Base-by-base conservation (phyloP, 1,284 basidiomycete species). In the Fomitopsis palustris region DNA sequence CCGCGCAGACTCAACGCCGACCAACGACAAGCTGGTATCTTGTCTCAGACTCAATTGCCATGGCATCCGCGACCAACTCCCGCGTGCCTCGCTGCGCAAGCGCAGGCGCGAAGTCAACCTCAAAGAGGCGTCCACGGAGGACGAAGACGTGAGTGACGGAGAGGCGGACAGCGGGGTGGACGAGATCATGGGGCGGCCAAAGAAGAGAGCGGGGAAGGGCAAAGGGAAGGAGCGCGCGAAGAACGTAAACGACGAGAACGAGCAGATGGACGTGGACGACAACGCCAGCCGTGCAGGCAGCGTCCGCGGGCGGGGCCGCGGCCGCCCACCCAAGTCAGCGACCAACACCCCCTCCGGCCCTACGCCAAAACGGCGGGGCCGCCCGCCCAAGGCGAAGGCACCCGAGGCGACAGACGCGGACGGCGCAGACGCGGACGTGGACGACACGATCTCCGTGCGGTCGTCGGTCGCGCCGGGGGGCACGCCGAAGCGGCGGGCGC, bases 1-100 rank as follows among this genome's bases (percentile, higher is more conserved):
- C 76, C 84, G 89, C 54, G 83, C 84, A 9, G 89, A 92, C 69
- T 87, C 90, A 12, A 85, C 86, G 0, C 74, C 79, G 12, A 75
- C 83, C 42, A 73, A 88, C 62, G 90, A 92, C 67, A 90, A 85
- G 69, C 78, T 92, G 57, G 72, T 73, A 3, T 82, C 86, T 1
- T 92, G 89, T 67, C 70, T 77, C 19, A 71, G 73, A 5, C 64
- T 81, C 12, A 78, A 83, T 39, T 90, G 88, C 64, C 80, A 76
- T 58, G 77, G 74, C 27, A 69, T 77, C 61, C 74, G 76, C 49
- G 67, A 73, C 19, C 67, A 61, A 42, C 62, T 77, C 45, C 74
- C 75, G 0, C 66, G 69, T 38, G 41, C 65, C 3, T 54, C 59
- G 29, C 65, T 67, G 41, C 73, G 72, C 37, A 69, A 71, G 53